These are phyloP conservation scores for Symbiodinium natans DNA, from an alignment of 73 alveolate species.

Conservation along the genomic window DNA sequence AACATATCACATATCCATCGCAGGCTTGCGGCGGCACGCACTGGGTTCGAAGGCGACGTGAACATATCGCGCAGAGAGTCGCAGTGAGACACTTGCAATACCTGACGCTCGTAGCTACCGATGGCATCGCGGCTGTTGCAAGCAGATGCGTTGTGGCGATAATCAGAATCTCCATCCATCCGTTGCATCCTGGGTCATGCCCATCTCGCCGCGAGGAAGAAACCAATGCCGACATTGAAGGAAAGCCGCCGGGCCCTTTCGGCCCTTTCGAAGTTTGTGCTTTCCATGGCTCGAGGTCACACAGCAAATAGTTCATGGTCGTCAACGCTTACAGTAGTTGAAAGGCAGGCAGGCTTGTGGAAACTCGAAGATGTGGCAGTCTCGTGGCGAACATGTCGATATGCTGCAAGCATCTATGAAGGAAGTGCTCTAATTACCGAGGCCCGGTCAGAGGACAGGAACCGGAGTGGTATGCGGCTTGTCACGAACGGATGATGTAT, in stretches of 20 bases:
- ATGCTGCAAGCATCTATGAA: background rate
- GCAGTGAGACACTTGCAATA: background rate
- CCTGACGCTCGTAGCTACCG: background rate
- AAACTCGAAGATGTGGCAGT: too few relatives aligned
- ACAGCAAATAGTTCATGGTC: too few relatives aligned
- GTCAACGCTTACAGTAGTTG: too few relatives aligned
- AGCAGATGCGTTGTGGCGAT: background rate
- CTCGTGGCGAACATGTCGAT: background rate
- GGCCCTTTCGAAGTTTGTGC: background rate
- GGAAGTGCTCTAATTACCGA: background rate
- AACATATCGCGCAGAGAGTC: background rate
- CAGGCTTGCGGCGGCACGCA: slow-evolving; percentile 67
- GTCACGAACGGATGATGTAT: background rate
- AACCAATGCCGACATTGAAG: slow-evolving; percentile 23
- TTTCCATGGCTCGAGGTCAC: too few relatives aligned
- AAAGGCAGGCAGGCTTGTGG: too few relatives aligned
- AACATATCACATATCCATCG: too few relatives aligned
- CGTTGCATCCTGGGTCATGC: too few relatives aligned
- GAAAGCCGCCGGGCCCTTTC: slow-evolving; percentile 21
- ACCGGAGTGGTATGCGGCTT: slow-evolving; percentile 79
- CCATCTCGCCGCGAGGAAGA: slow-evolving; percentile 41
- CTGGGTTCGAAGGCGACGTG: slow-evolving; percentile 54
- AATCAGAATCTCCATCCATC: too few relatives aligned
- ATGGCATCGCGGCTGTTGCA: background rate
- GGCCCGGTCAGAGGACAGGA: slow-evolving; percentile 80